These are phyloP conservation scores for Alternaria conjuncta DNA, from an alignment of 2,329 filamentous ascomycete genomes.

Conservation along the genomic window DNA sequence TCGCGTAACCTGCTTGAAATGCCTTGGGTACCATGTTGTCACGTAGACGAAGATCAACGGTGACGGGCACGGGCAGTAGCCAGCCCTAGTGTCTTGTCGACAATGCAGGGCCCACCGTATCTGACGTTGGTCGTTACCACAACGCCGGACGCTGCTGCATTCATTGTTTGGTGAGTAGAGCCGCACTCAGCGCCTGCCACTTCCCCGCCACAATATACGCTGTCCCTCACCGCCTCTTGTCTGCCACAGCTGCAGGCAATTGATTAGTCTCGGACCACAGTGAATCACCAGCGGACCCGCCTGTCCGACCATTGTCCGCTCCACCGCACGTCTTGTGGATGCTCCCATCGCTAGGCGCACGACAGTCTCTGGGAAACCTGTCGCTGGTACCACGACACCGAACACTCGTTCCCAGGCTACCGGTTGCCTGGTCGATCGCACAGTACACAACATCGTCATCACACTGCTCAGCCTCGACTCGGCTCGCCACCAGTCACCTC, in stretches of 20 bases:
- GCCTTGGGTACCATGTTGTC: slow-evolving; percentile 52
- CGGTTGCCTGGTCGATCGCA: slow-evolving; percentile 17
- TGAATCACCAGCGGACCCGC: slow-evolving; percentile 4
- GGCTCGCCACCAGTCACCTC: slow-evolving; percentile 27
- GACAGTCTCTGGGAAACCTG: slow-evolving; percentile 32
- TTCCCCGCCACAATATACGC: slow-evolving; percentile 14
- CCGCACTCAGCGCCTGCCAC: slow-evolving; percentile 1
- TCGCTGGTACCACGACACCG: slow-evolving; percentile 23
- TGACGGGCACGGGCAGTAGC: slow-evolving; percentile 1
- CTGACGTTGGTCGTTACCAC: slow-evolving; percentile 16
- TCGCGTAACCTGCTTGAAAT: slow-evolving; percentile 55
- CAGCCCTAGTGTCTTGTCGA: slow-evolving; percentile 6
- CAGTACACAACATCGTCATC: slow-evolving; percentile 22
- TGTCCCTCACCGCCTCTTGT: slow-evolving; percentile 28
- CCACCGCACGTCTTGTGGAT: slow-evolving; percentile 36
- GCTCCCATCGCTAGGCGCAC: slow-evolving; percentile 21
- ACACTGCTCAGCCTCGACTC: slow-evolving; percentile 12
- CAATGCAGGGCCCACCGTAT: slow-evolving; percentile 8
- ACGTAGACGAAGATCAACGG: slow-evolving; percentile 6
- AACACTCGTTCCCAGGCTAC: slow-evolving; percentile 12
- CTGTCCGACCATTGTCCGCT: slow-evolving; percentile 8
- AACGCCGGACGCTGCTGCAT: slow-evolving; percentile 11
- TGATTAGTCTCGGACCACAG: slow-evolving; percentile 2
- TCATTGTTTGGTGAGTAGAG: slow-evolving; percentile 10
- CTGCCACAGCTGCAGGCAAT: not conserved